Conservation (phyloP, 208 protist species). For the Herpetomonas samuelpessoai region DNA sequence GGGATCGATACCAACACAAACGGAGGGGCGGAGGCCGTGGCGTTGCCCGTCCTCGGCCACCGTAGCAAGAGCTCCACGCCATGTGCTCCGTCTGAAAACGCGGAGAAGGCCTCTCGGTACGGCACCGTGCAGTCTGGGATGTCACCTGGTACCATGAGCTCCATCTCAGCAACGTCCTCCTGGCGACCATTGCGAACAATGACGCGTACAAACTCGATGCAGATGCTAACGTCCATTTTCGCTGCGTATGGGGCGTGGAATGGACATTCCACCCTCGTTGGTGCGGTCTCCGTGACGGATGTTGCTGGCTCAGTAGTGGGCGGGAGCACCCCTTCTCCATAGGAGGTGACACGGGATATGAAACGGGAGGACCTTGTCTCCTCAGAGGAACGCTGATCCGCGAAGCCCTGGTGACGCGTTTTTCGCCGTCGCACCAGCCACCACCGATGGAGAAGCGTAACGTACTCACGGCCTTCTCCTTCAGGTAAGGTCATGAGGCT, state of each 20-base stretch:
- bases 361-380: no score
- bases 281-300: neutral
- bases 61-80: slow-evolving; percentile 13
- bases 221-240: neutral
- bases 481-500: slow-evolving; percentile 3
- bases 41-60: slow-evolving; percentile 6
- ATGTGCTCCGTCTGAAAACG: slow-evolving; percentile 8
- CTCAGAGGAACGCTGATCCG: no score
- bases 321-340: no score
- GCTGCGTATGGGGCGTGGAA: no score
- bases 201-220: slow-evolving; percentile 14
- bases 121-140: slow-evolving; percentile 7
- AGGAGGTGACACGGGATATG: no score
- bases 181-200: slow-evolving; percentile 15
- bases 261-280: neutral
- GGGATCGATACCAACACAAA: neutral
- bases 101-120: slow-evolving; percentile 16
- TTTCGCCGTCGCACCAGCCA: neutral
- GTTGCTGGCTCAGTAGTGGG: slow-evolving; percentile 2
- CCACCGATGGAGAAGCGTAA: slow-evolving; percentile 10
- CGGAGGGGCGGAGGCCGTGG: neutral
- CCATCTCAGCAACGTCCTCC: slow-evolving; percentile 21
- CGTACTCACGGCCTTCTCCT: slow-evolving; percentile 13
- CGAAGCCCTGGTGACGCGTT: no score
- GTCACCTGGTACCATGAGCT: slow-evolving; percentile 19